Base-by-base conservation (phyloP, 805 yeast species). In the Maudiozyma barnettii region DNA sequence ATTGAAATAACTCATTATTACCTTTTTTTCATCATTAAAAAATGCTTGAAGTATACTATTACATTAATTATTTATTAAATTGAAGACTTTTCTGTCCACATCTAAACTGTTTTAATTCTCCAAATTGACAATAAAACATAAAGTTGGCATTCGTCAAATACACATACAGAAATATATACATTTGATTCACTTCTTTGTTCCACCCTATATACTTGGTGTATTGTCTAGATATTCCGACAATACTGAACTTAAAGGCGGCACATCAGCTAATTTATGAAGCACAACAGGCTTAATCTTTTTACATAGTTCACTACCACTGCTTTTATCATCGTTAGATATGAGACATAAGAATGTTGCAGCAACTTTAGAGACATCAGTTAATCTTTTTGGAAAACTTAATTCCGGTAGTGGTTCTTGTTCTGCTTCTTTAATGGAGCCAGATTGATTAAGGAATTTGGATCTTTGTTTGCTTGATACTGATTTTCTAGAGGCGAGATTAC, bases 401-500 rank as follows among this genome's bases (percentile, higher is more conserved):
- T 48, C 49, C 8, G 65, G 66, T 45, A 64, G 49, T 5, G 48
- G 23, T 19, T 52, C 55, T 49, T 64, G 68, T 18, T 47, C 48
- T 5, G 59, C 55, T 1, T 54, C 54, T 21, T 48, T 44, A 16
- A 56, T 57, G n/a, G 23, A 26, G 9, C 33, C 49, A 20, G 51
- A 43, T 31, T 55, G 53, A 43, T 51, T 49, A 26, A 58, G 33
- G 40, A 55, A 58, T 37, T 54, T 58, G 4, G 61, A 55, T 36
- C 53, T 52, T 30, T 48, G 30, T 20, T 51, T 47, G 16, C n/a
- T 51, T 16, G 48, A 45, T 3, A 54, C 48, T 4, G 57, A 48
- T 5, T 46, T 50, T 20, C 49, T 54, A 10, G 77, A 75, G 29
- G 71, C 75, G 29, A 52, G 51, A 44, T 73, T 74, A 2, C 78